phyloP scores from a whole-genome alignment of 1,284 basidiomycete species.

The Sporisorium reilianum region DNA sequence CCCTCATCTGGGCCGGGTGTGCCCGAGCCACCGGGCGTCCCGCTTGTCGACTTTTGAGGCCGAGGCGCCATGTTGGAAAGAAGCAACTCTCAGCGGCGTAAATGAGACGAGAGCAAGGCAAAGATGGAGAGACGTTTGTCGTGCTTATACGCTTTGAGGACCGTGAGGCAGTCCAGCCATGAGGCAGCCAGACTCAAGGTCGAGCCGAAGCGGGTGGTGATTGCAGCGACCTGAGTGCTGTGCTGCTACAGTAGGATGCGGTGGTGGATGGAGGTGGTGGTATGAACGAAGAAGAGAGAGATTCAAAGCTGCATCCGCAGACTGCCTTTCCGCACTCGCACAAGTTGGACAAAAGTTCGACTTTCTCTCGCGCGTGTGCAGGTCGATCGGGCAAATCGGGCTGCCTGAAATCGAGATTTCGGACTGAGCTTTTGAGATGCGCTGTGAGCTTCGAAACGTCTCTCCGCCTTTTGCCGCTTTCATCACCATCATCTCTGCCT shows the following conservation, averaged over 20 bases:
- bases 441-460: neutral
- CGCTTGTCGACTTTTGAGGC: conserved; percentile 43
- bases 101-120: too few relatives aligned
- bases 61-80: conserved; percentile 50
- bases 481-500: neutral
- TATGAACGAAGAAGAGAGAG: neutral
- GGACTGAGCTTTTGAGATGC: conserved; percentile 4
- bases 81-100: neutral
- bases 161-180: neutral
- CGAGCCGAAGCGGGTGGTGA: conserved; percentile 3
- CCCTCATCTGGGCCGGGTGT: conserved; percentile 53
- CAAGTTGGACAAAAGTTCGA: neutral
- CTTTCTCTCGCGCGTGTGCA: neutral
- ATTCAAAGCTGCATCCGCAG: conserved; percentile 1
- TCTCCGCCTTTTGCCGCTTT: neutral
- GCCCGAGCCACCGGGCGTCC: conserved; percentile 40
- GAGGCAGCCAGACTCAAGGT: conserved; percentile 2
- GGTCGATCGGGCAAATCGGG: neutral
- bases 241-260: neutral
- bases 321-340: neutral
- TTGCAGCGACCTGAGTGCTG: neutral
- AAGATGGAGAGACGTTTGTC: neutral
- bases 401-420: neutral
- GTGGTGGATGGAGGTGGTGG: neutral
- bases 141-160: neutral